Evolutionary conservation across 768 basidiomycete species (phyloP).

Genomic region (Agaricus subrufescens): DNA sequence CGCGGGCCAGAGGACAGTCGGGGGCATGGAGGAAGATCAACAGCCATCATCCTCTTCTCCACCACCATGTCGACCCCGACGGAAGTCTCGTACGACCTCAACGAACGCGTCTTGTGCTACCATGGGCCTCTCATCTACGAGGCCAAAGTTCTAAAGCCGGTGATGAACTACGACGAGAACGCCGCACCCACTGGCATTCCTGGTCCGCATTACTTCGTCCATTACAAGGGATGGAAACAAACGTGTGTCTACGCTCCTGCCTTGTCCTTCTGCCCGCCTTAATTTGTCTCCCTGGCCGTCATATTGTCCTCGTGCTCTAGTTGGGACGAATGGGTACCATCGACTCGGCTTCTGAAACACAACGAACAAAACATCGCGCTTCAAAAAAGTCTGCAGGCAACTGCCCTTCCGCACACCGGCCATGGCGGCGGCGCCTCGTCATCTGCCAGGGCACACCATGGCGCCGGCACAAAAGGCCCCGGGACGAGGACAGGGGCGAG

Average conservation of each 20-base stretch:
- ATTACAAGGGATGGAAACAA: constrained; percentile 99
- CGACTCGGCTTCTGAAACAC: constrained; percentile 73
- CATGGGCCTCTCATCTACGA: constrained; percentile 96
- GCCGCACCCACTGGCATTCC: constrained; percentile 52
- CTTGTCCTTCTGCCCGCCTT: not conserved
- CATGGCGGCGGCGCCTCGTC: constrained; percentile 1
- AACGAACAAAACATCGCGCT: constrained; percentile 75
- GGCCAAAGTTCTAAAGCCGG: constrained; percentile 78
- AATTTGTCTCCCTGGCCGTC: not conserved
- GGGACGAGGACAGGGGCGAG: constrained; percentile 26
- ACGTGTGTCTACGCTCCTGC: constrained; percentile 52
- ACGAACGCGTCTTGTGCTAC: constrained; percentile 88
- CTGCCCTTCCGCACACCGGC: not conserved
- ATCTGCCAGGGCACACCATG: not conserved
- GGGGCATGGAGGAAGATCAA: constrained; percentile 14
- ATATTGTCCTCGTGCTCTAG: constrained; percentile 31
- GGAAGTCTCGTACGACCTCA: constrained; percentile 37
- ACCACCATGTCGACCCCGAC: constrained; percentile 21
- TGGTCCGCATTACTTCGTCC: constrained; percentile 90
- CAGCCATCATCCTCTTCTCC: not conserved
- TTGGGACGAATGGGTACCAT: constrained; percentile 98
- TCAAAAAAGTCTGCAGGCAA: constrained; percentile 60
- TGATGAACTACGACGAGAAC: constrained; percentile 54
- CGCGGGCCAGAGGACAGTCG: constrained; percentile 55
- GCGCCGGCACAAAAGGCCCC: constrained; percentile 18